Evolutionary conservation across 768 basidiomycete species (phyloP).

Genomic region (Hygrophoropsis aurantiaca): DNA sequence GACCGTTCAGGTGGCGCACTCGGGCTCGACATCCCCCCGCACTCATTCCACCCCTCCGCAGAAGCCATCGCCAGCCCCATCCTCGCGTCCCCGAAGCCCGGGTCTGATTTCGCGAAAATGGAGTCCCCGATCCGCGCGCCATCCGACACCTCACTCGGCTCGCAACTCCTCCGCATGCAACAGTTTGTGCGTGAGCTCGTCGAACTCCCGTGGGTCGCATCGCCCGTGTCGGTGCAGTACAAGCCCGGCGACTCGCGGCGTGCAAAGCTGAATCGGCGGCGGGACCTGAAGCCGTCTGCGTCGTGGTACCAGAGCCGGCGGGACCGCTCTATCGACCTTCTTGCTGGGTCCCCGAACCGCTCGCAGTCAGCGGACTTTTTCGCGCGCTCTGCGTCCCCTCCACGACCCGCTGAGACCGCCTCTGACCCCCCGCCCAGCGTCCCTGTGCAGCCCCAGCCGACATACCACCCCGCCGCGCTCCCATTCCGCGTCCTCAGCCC

Average conservation of each 20-base stretch:
- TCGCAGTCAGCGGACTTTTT: slow-evolving; percentile 27
- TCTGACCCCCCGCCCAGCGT: slow-evolving; percentile 21
- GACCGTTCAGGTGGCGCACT: not conserved
- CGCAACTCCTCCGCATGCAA: slow-evolving; percentile 36
- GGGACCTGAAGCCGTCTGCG: slow-evolving; percentile 20
- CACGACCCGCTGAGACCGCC: slow-evolving; percentile 7
- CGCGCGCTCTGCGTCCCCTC: slow-evolving; percentile 11
- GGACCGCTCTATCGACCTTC: slow-evolving; percentile 23
- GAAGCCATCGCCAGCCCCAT: slow-evolving; percentile 34
- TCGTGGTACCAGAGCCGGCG: slow-evolving; percentile 30
- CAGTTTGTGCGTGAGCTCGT: slow-evolving; percentile 39
- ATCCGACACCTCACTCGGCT: slow-evolving; percentile 32
- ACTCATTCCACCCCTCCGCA: slow-evolving; percentile 4
- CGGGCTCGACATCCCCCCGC: not conserved
- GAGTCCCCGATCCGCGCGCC: slow-evolving; percentile 39
- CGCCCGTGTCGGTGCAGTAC: slow-evolving; percentile 46
- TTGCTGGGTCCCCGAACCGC: too few species aligned
- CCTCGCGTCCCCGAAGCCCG: slow-evolving; percentile 40
- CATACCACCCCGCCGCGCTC: too few species aligned
- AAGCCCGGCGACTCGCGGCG: slow-evolving; percentile 37
- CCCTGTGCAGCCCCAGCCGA: slow-evolving; percentile 31
- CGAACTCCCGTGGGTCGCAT: slow-evolving; percentile 47
- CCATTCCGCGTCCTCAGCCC: too few species aligned
- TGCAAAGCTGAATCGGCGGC: slow-evolving; percentile 25
- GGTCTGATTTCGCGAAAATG: slow-evolving; percentile 52